These are phyloP conservation scores for Nigrospora oryzae DNA, from an alignment of 2,329 filamentous ascomycete genomes.

Conservation along the genomic window DNA sequence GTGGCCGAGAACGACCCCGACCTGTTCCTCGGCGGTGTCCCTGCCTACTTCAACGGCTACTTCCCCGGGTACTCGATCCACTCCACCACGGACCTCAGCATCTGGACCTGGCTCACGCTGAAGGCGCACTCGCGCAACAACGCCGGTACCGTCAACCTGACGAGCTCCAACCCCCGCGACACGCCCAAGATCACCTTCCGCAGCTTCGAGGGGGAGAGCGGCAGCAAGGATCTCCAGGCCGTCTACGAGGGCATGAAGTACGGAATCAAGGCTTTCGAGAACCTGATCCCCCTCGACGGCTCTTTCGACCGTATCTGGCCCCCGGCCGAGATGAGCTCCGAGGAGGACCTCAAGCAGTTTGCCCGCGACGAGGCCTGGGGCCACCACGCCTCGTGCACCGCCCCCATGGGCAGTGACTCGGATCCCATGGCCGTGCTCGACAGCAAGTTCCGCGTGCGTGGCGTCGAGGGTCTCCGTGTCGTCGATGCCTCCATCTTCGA, in stretches of 20 bases:
- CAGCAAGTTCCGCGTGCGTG: slow-evolving; percentile 46
- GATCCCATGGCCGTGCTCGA: slow-evolving; percentile 50
- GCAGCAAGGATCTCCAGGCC: slow-evolving; percentile 29
- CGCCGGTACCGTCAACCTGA: slow-evolving; percentile 39
- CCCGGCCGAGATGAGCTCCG: slow-evolving; percentile 27
- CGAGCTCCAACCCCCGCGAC: slow-evolving; percentile 21
- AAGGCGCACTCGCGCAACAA: slow-evolving; percentile 38
- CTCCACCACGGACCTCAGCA: slow-evolving; percentile 29
- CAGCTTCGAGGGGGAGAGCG: slow-evolving; percentile 29
- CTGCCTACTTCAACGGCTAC: slow-evolving; percentile 46
- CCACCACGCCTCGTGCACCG: slow-evolving; percentile 31
- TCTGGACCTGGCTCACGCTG: slow-evolving; percentile 34
- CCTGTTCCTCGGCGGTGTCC: slow-evolving; percentile 44
- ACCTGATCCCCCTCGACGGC: slow-evolving; percentile 26
- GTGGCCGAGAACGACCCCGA: slow-evolving; percentile 25
- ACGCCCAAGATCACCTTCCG: slow-evolving; percentile 32
- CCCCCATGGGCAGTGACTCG: slow-evolving; percentile 43
- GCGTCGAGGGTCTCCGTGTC: slow-evolving; percentile 45
- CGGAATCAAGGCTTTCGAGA: slow-evolving; percentile 29
- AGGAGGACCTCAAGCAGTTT: slow-evolving; percentile 35
- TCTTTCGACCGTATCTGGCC: slow-evolving; percentile 23
- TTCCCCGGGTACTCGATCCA: slow-evolving; percentile 44
- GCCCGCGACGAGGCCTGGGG: slow-evolving; percentile 31
- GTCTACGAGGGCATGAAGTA: slow-evolving; percentile 39
- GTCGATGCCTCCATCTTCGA: slow-evolving; percentile 54